Conservation (phyloP, 768 basidiomycete species). For the Russula abietina region DNA sequence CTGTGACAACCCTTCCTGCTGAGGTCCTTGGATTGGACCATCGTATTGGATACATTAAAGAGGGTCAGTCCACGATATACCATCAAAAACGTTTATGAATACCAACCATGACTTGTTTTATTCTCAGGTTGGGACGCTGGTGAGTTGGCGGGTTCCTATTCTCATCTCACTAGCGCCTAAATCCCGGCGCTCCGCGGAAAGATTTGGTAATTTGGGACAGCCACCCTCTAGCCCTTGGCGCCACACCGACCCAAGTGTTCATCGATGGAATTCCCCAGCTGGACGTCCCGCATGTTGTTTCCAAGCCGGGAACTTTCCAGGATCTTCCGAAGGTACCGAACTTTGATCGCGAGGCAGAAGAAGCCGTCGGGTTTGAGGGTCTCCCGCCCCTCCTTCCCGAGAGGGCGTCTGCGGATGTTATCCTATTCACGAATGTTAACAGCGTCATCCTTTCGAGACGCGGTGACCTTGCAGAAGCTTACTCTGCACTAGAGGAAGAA, state of each 20-base stretch:
- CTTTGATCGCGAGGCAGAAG: constrained; percentile 51
- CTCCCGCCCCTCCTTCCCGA: constrained; percentile 54
- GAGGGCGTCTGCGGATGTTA: constrained; percentile 32
- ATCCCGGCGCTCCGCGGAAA: constrained; percentile 68
- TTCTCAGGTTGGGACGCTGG: constrained; percentile 61
- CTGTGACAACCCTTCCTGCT: constrained; percentile 63
- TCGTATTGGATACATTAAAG: constrained; percentile 60
- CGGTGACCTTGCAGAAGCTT: constrained; percentile 32
- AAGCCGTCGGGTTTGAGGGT: constrained; percentile 54
- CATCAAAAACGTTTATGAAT: constrained; percentile 34
- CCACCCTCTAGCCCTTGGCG: constrained; percentile 72
- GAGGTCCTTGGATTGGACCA: constrained; percentile 58
- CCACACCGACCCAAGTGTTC: constrained; percentile 78
- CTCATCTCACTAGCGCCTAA: constrained; percentile 6
- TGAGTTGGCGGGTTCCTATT: constrained; percentile 17
- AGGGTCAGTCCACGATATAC: constrained; percentile 57
- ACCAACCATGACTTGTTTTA: neutral
- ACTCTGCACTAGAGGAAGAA: constrained; percentile 22
- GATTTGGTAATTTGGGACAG: constrained; percentile 62
- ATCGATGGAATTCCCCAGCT: constrained; percentile 81
- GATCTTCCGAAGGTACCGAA: constrained; percentile 49
- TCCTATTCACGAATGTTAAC: constrained; percentile 63
- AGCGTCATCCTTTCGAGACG: constrained; percentile 40
- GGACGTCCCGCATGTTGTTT: constrained; percentile 38
- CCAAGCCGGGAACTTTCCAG: constrained; percentile 55